Base-by-base conservation (phyloP, 192 early-diverging fungal species). In the Backusella luteola region DNA sequence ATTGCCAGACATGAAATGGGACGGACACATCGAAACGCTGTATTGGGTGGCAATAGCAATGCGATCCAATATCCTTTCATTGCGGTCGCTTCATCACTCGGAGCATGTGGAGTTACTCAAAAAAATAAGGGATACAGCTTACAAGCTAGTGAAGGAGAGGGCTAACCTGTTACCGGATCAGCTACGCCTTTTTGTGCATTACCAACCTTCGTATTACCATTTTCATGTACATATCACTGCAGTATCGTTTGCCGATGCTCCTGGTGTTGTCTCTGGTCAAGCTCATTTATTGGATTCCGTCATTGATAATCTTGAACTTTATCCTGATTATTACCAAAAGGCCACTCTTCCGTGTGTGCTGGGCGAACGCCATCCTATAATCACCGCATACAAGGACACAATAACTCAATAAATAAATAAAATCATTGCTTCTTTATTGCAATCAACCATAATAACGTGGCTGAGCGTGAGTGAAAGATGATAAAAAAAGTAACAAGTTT, bases 1-100 rank as follows among this genome's bases (percentile, higher is more conserved):
- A 4, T 77, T 93, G 29, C 94, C 94, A 1, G 94, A 95, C 69
- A 89, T 91, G 90, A 95, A 95, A 73, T 95, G 94, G 94, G 93
- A 95, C 73, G 69, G 81, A 4, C 89, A 85, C 8, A 44, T 88
- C 4, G 87, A 91, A 17, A 87, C 78, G 19, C 81, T 95, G 66
- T 95, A 95, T 74, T 81, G 93, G 21, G 78, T 90, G 8, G 92
- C 85, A 7, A 88, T 95, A 66, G 83, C 88, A 7, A 83, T 87
- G 36, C 82, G 85, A 68, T 69, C 49, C 8, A 90, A 89, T 68
- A 74, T 94, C 23, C 77, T 71, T 29, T 93, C 91, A 6, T 66
- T 95, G 46, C 84, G 93, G 21, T 92, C 93, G 46, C 82, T 95
- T 17, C 82, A 74, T 36, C 6, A 4, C 8, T 21, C 76, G 1